These are phyloP conservation scores for Aspergillus sclerotiicarbonarius DNA, from an alignment of 495 filamentous ascomycete species.

Conservation along the genomic window DNA sequence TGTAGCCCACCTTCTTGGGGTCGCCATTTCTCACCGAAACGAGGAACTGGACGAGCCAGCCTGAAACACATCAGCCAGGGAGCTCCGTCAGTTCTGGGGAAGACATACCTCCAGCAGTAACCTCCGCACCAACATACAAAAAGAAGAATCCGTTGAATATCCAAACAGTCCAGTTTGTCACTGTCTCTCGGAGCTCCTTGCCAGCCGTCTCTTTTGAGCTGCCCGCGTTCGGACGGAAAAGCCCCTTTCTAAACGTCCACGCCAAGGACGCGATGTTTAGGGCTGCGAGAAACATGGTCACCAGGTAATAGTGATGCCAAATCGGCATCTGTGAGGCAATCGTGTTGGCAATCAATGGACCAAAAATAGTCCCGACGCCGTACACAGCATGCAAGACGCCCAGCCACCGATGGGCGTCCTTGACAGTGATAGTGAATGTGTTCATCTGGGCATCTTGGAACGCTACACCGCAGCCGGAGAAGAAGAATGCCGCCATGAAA, in stretches of 20 bases:
- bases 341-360: slow-evolving; percentile 49
- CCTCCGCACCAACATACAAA: slow-evolving; percentile 43
- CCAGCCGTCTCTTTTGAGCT: slow-evolving; percentile 21
- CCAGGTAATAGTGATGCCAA: slow-evolving; percentile 27
- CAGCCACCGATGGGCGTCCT: slow-evolving; percentile 53
- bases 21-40: slow-evolving; percentile 58
- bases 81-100: background rate
- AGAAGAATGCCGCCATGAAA: slow-evolving; percentile 47
- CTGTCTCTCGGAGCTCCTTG: slow-evolving; percentile 19
- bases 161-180: slow-evolving; percentile 38
- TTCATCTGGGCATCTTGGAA: slow-evolving; percentile 56
- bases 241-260: slow-evolving; percentile 22
- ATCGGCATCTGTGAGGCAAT: slow-evolving; percentile 34
- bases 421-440: slow-evolving; percentile 45
- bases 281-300: slow-evolving; percentile 15
- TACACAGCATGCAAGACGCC: slow-evolving; percentile 58
- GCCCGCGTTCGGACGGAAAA: slow-evolving; percentile 23
- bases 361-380: slow-evolving; percentile 49
- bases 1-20: slow-evolving; percentile 64
- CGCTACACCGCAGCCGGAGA: slow-evolving; percentile 49
- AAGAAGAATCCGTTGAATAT: slow-evolving; percentile 51
- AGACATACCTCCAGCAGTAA: slow-evolving; percentile 41
- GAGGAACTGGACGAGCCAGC: slow-evolving; percentile 70
- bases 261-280: slow-evolving; percentile 16
- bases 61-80: slow-evolving; percentile 16